phyloP scores from a whole-genome alignment of 2,329 filamentous ascomycete species.

The Xylariaceae sp. region DNA sequence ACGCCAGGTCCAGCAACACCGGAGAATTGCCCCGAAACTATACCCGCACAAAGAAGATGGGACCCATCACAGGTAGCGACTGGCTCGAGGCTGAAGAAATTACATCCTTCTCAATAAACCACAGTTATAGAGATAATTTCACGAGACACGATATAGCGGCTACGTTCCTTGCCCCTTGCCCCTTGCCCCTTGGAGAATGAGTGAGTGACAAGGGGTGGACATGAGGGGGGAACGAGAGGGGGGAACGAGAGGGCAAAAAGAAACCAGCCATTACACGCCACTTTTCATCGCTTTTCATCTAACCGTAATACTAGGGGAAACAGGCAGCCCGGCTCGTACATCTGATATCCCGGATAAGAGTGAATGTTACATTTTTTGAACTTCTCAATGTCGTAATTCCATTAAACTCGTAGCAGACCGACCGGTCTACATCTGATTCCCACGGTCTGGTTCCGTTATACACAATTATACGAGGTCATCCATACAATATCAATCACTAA shows the following conservation, averaged over 20 bases:
- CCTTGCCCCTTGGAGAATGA: too few species aligned
- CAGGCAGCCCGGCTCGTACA: neutral
- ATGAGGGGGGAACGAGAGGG: neutral
- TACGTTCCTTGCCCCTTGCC: too few species aligned
- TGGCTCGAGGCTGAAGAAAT: neutral
- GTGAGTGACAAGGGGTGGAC: too few species aligned
- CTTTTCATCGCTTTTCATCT: neutral
- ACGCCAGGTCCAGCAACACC: neutral
- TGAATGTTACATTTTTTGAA: neutral
- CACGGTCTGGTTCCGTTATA: conserved; percentile 4
- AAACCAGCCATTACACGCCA: neutral
- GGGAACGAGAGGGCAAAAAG: neutral
- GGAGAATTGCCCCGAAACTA: neutral
- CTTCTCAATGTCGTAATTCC: neutral
- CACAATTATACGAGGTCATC: conserved; percentile 14
- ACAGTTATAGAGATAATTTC: neutral
- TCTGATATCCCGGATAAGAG: neutral
- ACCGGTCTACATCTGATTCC: neutral
- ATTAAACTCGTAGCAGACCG: conserved; percentile 1
- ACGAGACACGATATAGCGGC: too few species aligned
- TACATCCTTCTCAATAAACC: neutral
- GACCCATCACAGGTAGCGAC: neutral
- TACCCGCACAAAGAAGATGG: neutral
- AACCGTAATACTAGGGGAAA: neutral
- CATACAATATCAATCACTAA: conserved; percentile 13